Evolutionary conservation across 2,329 filamentous ascomycete genomes (phyloP), one percentile per base, ranked within the genome.

Genomic region (Cladosporium austrohemisphaericum): DNA sequence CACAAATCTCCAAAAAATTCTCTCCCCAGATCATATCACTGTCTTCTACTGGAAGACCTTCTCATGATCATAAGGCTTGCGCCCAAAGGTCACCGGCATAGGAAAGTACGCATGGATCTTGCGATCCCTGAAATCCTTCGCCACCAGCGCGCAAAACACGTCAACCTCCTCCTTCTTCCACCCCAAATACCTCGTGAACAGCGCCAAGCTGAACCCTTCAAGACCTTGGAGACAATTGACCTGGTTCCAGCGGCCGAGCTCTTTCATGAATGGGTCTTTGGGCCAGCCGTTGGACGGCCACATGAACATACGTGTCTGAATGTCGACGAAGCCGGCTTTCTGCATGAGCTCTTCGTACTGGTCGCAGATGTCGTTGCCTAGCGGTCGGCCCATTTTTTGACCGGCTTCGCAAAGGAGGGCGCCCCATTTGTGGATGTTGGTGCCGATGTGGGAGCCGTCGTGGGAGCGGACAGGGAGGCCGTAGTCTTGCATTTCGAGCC

Each of bases 401-500:
- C 68, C 57, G 2, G 67, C 70, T 49, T 70, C 64, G 41, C 64
- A 66, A 10, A 70, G 59, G 8, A 65, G 55, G 10, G 64, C 61
- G 46, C 65, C 65, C 66, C 66, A 68, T 29, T 52, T 52, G 23
- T 58, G 54, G 22, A 69, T 52, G 32, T 65, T 58, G 14, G 65
- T 68, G 40, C 54, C 57, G 13, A 59, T 31, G 43, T 68, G 59
- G 2, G 64, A 68, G 44, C 60, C 66, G 56, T 70, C 66, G 58
- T 61, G 57, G 55, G 64, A 66, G 55, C 68, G 65, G 45, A 68
- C 64, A 47, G 61, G 65, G 49, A 74, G 57, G 52, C 69, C 65
- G 59, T 71, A 72, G 51, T 77, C 74, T 55, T 76, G 73, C 31
- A 76, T 61, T 53, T 79, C 76, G 20, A 78, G 59, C 61, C 71